Evolutionary conservation across 164 flowering plant species (phyloP), one percentile per base, ranked within the genome.

Genomic region (Vitis cinerea): DNA sequence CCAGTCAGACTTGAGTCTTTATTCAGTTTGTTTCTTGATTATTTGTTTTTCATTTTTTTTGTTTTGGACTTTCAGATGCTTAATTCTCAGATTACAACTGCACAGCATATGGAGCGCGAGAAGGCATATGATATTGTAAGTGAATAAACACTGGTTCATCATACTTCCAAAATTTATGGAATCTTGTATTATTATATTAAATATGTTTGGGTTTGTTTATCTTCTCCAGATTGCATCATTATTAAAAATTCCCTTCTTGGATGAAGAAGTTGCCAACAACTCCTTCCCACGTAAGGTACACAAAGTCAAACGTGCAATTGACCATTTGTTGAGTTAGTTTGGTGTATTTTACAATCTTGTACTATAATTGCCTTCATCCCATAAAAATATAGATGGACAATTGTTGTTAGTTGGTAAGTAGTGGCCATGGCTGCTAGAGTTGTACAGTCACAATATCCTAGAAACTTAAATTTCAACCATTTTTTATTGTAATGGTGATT

Each of bases 81-180:
- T 58, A 90, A 90, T 83, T 86, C 89, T 71, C 94, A 88, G 73
- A 81, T 89, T 72, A 89, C 95, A 12, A 90, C 94, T 10, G 80
- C 83, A 37, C 98, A 91, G 70, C 91, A 91, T 60, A 75, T 87
- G 77, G 99, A 93, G 66, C 93, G 98, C 16, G 97, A 91, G 80
- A 89, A 80, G 78, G 97, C 97, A 15, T 96, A 96, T 82, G 93
- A 91, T 78, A 68, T 69, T 68, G 99, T 93, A 73, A 85, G 91
- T 78, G 13, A 53, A 9, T 59, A 47, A 50, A 51, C 13, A 30
- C 67, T 53, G 7, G 37, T 63, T 64, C 50, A 11, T 64, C 55
- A 73, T 48, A 8, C 27, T 9, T 51, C 15, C 57, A 48, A 54
- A 14, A 37, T 23, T 13, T 29, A 53, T 63, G 9, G 47, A 53